phyloP scores from a whole-genome alignment of 306 rosid genomes.

The Vigna unguiculata region DNA sequence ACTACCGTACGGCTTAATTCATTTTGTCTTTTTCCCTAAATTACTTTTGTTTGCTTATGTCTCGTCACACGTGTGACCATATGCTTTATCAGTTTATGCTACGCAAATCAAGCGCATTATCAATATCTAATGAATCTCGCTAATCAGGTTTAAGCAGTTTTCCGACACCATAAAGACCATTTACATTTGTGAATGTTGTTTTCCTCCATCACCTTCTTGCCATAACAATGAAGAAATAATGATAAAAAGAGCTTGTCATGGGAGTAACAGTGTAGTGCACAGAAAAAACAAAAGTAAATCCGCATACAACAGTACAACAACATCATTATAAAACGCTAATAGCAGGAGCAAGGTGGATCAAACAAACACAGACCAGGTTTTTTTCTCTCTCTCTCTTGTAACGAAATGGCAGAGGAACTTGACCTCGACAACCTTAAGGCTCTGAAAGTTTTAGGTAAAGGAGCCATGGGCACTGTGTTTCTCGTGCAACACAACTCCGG shows the following conservation, averaged over 20 bases:
- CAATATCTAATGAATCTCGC: too few relatives aligned
- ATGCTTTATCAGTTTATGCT: neutral
- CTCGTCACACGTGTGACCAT: conserved; percentile 16
- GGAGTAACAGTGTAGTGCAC: too few relatives aligned
- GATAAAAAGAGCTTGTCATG: too few relatives aligned
- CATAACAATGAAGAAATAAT: too few relatives aligned
- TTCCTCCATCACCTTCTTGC: too few relatives aligned
- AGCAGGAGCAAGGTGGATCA: neutral
- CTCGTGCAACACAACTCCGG: conserved; percentile 49
- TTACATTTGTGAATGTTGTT: too few relatives aligned
- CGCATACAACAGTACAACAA: neutral
- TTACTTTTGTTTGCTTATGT: neutral
- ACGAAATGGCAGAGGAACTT: neutral
- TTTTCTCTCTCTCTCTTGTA: neutral
- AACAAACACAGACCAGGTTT: neutral
- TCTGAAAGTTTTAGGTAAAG: conserved; percentile 66
- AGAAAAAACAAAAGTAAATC: neutral
- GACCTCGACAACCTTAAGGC: neutral
- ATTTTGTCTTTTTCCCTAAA: neutral
- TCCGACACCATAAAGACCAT: too few relatives aligned
- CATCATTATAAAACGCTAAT: neutral
- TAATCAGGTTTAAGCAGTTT: too few relatives aligned
- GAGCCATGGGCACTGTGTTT: conserved; percentile 92
- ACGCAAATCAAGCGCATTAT: neutral
- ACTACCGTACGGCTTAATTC: neutral